phyloP scores from a whole-genome alignment of 2,329 filamentous ascomycete species.

The Exophiala oligosperma region DNA sequence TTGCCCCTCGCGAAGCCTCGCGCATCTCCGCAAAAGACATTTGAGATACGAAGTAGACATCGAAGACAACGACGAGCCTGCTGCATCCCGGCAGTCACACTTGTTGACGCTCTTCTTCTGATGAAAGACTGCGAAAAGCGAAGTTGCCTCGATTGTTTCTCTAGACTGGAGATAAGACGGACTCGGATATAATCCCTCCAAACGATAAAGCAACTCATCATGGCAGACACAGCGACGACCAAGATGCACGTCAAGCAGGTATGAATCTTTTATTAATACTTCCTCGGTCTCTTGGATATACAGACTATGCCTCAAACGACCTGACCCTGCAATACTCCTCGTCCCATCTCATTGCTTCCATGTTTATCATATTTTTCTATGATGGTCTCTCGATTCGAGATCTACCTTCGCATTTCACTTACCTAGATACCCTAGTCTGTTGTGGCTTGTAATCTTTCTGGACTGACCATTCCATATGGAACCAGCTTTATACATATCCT shows the following conservation, averaged over 20 bases:
- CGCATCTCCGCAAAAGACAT: not conserved
- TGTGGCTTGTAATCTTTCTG: no score
- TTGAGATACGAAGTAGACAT: not conserved
- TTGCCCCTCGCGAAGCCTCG: not conserved
- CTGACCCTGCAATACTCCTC: not conserved
- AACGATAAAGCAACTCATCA: not conserved
- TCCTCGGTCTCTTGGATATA: no score
- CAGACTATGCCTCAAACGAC: not conserved
- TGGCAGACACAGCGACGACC: conserved; percentile 1
- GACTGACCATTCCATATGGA: not conserved
- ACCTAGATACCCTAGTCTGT: no score
- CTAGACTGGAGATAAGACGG: not conserved
- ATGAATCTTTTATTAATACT: not conserved
- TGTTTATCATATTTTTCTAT: no score
- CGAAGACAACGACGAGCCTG: not conserved
- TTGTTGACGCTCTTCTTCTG: no score
- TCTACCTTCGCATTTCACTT: no score
- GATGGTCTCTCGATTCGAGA: no score
- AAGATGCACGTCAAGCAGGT: conserved; percentile 17
- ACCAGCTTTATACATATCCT: conserved; percentile 68
- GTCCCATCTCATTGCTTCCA: not conserved
- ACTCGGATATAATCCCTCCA: no score
- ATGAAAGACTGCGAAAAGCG: not conserved
- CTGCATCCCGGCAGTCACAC: not conserved
- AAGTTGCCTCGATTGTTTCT: not conserved